Evolutionary conservation across 805 yeast species (phyloP).

Genomic region (Metschnikowia arizonensis): DNA sequence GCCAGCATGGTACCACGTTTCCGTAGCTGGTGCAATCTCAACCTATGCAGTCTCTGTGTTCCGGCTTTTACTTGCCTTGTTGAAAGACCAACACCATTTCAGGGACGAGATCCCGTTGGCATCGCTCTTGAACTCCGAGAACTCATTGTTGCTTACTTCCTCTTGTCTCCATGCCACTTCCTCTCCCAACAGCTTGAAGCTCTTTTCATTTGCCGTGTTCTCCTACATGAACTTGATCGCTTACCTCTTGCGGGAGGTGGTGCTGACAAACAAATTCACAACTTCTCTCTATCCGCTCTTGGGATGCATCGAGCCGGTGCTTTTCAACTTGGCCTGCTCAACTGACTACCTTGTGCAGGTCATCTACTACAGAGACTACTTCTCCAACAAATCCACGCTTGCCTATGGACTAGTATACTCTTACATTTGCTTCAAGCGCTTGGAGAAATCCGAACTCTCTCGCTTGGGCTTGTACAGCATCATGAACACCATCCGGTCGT

Average conservation of each 20-base stretch:
- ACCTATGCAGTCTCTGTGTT: conserved; percentile 14
- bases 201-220: conserved; percentile 26
- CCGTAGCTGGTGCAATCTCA: conserved; percentile 14
- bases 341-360: conserved; percentile 13
- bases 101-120: conserved; percentile 19
- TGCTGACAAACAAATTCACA: conserved; percentile 12
- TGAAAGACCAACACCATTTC: conserved; percentile 1
- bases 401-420: conserved; percentile 14
- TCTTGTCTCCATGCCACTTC: conserved; percentile 23
- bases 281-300: conserved; percentile 14
- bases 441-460: conserved; percentile 15
- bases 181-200: conserved; percentile 18
- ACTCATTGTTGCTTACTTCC: conserved; percentile 24
- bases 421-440: conserved; percentile 14
- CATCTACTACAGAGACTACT: conserved; percentile 11
- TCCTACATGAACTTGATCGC: conserved; percentile 26
- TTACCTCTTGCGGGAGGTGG: conserved; percentile 16
- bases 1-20: conserved; percentile 10
- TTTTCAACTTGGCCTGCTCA: conserved; percentile 14
- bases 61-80: conserved; percentile 11
- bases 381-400: conserved; percentile 9
- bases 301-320: conserved; percentile 15
- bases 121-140: conserved; percentile 26
- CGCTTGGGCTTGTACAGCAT: conserved; percentile 13
- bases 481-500: conserved; percentile 8